Evolutionary conservation across 2,329 filamentous ascomycete genomes (phyloP), one percentile per base, ranked within the genome.

Genomic region (Xylaria sp.): DNA sequence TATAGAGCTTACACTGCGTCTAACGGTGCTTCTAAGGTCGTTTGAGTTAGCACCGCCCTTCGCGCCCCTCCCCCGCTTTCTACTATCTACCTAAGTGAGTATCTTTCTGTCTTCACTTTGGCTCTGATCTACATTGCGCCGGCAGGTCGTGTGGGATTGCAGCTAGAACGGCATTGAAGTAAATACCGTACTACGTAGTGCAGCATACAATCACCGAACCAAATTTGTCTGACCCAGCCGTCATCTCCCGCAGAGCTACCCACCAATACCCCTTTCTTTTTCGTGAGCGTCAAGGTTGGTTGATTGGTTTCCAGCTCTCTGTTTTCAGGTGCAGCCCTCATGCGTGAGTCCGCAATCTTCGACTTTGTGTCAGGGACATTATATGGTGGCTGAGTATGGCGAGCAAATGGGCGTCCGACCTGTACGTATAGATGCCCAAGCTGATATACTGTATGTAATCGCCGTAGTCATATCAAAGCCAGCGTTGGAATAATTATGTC

Each of bases 51-150:
- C 55, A 57, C 57, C 25, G 59, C 23, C 66, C 62, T 59, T 55
- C 62, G 43, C 23, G 64, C 30, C 66, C 66, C 66, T 59, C 66
- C 66, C 66, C 63, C 63, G 58, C 63, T 50, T 63, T 63, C 62
- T 43, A 12, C 48, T 41, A 50, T 5, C 30, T 43, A 53, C 15
- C 45, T 46, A 25, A 4, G 2, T 23, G 23, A 10, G 18, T 20
- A 23, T 23, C 7, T 55, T 2, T 55, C n/a, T 13, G 52, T 55
- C 30, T 36, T 55, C 52, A 23, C 32, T 55, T 23, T 55, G 6
- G 3, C 52, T 36, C 52, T 34, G 25, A 34, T 55, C 52, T 55
- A 23, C 52, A 23, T 23, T 12, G 13, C 53, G 53, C 34, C 43
- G 43, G 7, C 25, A 36, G 46, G 23, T 36, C 34, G 52, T 55